Evolutionary conservation across 23 red algal genomes (phyloP).

Genomic region (Gracilaria vermiculophylla): DNA sequence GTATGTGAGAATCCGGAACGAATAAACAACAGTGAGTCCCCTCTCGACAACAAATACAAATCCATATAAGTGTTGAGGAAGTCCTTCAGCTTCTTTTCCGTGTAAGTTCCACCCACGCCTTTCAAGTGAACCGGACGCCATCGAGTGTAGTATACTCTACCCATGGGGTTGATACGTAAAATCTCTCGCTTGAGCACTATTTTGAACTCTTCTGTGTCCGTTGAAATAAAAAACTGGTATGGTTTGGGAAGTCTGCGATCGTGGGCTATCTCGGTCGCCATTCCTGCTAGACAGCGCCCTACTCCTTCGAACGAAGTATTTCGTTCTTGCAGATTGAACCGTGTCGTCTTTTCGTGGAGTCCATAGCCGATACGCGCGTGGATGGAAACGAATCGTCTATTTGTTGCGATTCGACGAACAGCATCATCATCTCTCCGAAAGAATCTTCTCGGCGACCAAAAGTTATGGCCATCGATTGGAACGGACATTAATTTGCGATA

Average conservation of each 20-base stretch:
- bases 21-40: slow-evolving; percentile 23
- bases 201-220: not conserved
- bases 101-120: not conserved
- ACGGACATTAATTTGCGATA: not conserved
- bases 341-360: not conserved
- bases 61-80: slow-evolving; percentile 41
- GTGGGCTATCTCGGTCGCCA: not conserved
- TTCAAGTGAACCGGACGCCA: slow-evolving; percentile 22
- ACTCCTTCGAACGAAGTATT: not conserved
- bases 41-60: slow-evolving; percentile 36
- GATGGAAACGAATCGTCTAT: slow-evolving; percentile 4
- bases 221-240: slow-evolving; percentile 9
- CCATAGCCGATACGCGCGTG: slow-evolving; percentile 44
- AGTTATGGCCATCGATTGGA: not conserved
- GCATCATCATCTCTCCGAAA: not conserved
- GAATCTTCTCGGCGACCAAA: not conserved
- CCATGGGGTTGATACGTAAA: not conserved
- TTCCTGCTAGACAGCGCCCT: not conserved
- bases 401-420: not conserved
- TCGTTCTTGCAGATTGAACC: not conserved
- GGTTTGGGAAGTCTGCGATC: not conserved
- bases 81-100: not conserved
- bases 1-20: slow-evolving; percentile 51
- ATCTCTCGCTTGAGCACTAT: not conserved
- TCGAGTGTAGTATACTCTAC: not conserved